Evolutionary conservation across 768 basidiomycete species (phyloP).

Genomic region (Gelatoporia subvermispora): DNA sequence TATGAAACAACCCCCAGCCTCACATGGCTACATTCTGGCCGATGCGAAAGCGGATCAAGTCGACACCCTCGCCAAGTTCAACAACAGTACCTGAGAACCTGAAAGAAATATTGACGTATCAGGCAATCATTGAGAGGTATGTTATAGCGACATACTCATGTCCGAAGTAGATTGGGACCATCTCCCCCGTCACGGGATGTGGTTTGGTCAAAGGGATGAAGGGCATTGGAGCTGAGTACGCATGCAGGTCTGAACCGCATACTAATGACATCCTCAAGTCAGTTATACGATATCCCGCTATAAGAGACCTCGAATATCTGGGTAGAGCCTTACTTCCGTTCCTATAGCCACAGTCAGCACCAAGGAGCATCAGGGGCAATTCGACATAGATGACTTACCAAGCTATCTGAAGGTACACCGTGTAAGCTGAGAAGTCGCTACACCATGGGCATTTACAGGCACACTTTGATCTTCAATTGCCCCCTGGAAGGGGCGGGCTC

Average conservation of each 20-base stretch:
- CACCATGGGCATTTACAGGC: not conserved
- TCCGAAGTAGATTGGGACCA: slow-evolving; percentile 37
- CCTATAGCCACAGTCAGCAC: no score
- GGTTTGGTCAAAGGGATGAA: slow-evolving; percentile 26
- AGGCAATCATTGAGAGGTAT: no score
- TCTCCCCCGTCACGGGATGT: slow-evolving; percentile 34
- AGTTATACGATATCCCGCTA: no score
- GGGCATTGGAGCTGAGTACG: slow-evolving; percentile 29
- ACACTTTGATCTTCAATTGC: slow-evolving; percentile 42
- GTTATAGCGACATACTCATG: slow-evolving; percentile 33
- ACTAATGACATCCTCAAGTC: slow-evolving; percentile 20
- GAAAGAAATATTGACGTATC: no score
- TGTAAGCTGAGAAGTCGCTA: not conserved
- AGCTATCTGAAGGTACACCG: slow-evolving; percentile 4
- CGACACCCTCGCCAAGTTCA: not conserved
- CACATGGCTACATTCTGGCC: slow-evolving; percentile 14
- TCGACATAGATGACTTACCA: slow-evolving; percentile 1
- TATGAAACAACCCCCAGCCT: not conserved
- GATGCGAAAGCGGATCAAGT: not conserved
- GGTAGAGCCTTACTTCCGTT: slow-evolving; percentile 9
- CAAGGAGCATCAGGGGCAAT: not conserved
- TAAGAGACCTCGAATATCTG: not conserved
- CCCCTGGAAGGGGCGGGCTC: slow-evolving; percentile 31
- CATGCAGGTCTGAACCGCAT: slow-evolving; percentile 46
- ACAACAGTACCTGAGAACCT: slow-evolving; percentile 8